phyloP scores from a whole-genome alignment of 1,284 basidiomycete species.

The Tetrapyrgos nigripes region DNA sequence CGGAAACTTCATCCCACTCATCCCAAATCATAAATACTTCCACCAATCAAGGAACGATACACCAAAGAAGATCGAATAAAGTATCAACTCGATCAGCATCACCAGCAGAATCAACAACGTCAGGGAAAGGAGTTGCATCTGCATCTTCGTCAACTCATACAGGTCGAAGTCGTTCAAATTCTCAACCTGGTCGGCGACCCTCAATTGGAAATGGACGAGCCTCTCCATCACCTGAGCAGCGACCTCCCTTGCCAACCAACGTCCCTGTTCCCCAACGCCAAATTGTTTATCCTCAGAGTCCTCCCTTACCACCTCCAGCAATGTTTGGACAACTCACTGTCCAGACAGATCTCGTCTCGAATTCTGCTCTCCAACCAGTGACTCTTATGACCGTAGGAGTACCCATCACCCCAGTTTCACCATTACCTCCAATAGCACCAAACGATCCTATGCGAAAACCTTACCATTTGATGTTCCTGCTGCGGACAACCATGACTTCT shows the following conservation, averaged over 20 bases:
- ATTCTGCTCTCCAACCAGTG: slow-evolving; percentile 6
- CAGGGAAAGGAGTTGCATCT: slow-evolving; percentile 50
- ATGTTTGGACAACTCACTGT: slow-evolving; percentile 53
- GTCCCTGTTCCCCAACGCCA: slow-evolving; percentile 50
- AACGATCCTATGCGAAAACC: slow-evolving; percentile 81
- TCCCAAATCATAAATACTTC: slow-evolving; percentile 62
- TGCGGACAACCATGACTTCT: slow-evolving; percentile 83
- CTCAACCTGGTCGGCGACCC: slow-evolving; percentile 72
- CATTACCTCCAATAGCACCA: slow-evolving; percentile 73
- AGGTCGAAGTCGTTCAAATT: slow-evolving; percentile 67
- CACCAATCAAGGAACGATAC: slow-evolving; percentile 69
- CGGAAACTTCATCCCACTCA: slow-evolving; percentile 44
- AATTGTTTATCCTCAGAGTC: slow-evolving; percentile 63
- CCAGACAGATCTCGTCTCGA: slow-evolving; percentile 56
- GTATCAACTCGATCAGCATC: slow-evolving; percentile 66
- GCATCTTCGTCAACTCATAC: slow-evolving; percentile 27
- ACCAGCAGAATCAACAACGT: slow-evolving; percentile 62
- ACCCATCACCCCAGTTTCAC: slow-evolving; percentile 77
- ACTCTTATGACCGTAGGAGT: slow-evolving; percentile 36
- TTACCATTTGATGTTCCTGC: slow-evolving; percentile 87
- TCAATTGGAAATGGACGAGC: slow-evolving; percentile 55
- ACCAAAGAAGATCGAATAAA: slow-evolving; percentile 68
- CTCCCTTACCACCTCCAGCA: slow-evolving; percentile 48
- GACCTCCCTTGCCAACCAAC: slow-evolving; percentile 56
- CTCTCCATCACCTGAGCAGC: slow-evolving; percentile 50